Conservation (phyloP, 78 protist species). For the Tieghemostelium lacteum region DNA sequence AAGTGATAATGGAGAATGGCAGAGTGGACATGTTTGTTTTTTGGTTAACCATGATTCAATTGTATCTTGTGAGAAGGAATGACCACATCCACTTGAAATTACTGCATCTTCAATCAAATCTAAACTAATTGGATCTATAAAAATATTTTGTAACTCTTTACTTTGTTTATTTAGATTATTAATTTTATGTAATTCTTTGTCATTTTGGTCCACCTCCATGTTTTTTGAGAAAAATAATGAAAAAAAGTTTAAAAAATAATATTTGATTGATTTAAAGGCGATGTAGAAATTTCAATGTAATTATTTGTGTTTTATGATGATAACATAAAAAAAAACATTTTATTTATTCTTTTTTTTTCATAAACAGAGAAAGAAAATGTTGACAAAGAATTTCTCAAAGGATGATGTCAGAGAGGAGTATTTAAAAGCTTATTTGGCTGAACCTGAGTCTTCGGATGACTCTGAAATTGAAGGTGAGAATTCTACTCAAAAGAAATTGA, state of each 20-base stretch:
- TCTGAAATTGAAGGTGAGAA: background rate
- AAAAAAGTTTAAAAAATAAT: too few relatives aligned
- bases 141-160: constrained; percentile 3
- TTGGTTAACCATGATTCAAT: constrained; percentile 29
- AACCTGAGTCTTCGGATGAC: constrained; percentile 35
- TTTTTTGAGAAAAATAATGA: too few relatives aligned
- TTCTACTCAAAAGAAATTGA: background rate
- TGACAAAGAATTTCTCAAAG: constrained; percentile 23
- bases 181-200: too few relatives aligned
- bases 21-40: constrained; percentile 40
- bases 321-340: too few relatives aligned
- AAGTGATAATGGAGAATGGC: background rate
- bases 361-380: constrained; percentile 39
- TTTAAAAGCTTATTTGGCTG: constrained; percentile 58
- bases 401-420: constrained; percentile 56
- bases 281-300: too few relatives aligned
- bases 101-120: constrained; percentile 23
- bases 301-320: too few relatives aligned
- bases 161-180: background rate
- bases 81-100: constrained; percentile 59
- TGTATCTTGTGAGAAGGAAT: constrained; percentile 23
- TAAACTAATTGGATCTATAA: constrained; percentile 6
- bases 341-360: too few relatives aligned
- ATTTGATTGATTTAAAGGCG: too few relatives aligned
- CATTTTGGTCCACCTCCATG: too few relatives aligned